phyloP scores from a whole-genome alignment of 1,139 yeast genomes.

The Nakaseomyces sp. region DNA sequence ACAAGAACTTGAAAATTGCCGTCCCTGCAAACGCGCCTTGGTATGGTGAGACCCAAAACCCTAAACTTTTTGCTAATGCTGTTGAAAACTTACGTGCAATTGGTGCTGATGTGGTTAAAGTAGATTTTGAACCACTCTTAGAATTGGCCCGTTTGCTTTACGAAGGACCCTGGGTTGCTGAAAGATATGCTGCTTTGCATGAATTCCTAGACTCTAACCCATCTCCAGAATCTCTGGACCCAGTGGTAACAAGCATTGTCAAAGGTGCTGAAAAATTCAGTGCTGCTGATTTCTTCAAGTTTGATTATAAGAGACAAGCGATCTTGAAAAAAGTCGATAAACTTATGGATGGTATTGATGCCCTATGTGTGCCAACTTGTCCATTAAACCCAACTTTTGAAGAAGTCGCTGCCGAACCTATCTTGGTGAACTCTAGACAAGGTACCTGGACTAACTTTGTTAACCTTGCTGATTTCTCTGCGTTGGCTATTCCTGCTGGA shows the following conservation, averaged over 20 bases:
- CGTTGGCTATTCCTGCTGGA: constrained; percentile 85
- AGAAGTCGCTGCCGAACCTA: constrained; percentile 68
- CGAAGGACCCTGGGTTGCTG: constrained; percentile 99
- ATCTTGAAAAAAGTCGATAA: constrained; percentile 57
- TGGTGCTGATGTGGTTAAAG: constrained; percentile 51
- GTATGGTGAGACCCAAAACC: constrained; percentile 76
- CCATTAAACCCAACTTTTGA: constrained; percentile 81
- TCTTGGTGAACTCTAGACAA: constrained; percentile 73
- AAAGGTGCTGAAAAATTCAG: constrained; percentile 65
- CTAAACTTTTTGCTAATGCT: constrained; percentile 55
- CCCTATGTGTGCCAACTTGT: constrained; percentile 81
- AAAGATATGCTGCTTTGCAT: constrained; percentile 75
- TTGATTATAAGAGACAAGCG: constrained; percentile 73
- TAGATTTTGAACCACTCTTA: constrained; percentile 66
- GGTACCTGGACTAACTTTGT: constrained; percentile 97
- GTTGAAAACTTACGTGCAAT: constrained; percentile 44
- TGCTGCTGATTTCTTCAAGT: constrained; percentile 78
- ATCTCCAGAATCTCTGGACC: constrained; percentile 65
- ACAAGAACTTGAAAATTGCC: constrained; percentile 56
- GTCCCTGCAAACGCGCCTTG: constrained; percentile 66
- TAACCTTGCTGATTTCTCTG: constrained; percentile 87
- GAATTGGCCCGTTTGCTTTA: constrained; percentile 83
- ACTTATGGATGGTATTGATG: constrained; percentile 55
- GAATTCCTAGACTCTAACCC: constrained; percentile 68
- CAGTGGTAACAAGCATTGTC: constrained; percentile 71